A percentile compares a stretch with the other conserved stretches of the same genome.
Evolutionary conservation across 345 rosid genomes (phyloP).

Genomic region (Eucalyptus curtisii): DNA sequence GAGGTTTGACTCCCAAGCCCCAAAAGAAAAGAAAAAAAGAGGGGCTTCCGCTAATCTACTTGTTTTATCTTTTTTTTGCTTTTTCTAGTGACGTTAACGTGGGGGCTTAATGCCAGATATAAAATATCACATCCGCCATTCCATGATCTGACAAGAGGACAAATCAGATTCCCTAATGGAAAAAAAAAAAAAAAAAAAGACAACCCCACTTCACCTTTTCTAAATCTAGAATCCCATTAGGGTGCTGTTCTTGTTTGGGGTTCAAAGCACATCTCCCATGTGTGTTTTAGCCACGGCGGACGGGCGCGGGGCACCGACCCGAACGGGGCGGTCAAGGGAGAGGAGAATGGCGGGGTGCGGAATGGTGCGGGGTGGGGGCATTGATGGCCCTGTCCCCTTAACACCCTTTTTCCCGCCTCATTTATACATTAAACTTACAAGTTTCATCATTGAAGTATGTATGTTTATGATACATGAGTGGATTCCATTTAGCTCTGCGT

Average conservation of each 20-base stretch:
- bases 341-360: neutral
- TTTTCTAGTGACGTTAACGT: neutral
- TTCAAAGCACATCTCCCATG: neutral
- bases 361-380: neutral
- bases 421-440: neutral
- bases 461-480: neutral
- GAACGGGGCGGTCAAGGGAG: neutral
- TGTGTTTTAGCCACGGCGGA: neutral
- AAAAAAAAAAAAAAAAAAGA: neutral
- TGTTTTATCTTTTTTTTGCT: neutral
- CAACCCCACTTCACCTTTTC: neutral
- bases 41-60: neutral
- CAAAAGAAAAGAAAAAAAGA: neutral
- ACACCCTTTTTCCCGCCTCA: neutral
- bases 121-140: neutral
- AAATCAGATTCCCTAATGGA: neutral
- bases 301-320: neutral
- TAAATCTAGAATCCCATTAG: neutral
- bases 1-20: neutral
- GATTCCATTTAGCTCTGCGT: neutral
- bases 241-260: neutral
- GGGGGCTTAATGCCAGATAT: neutral
- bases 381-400: neutral
- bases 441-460: neutral
- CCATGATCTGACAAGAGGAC: neutral